phyloP scores from a whole-genome alignment of 139 green algal genomes.

The Coccomyxa sp. region DNA sequence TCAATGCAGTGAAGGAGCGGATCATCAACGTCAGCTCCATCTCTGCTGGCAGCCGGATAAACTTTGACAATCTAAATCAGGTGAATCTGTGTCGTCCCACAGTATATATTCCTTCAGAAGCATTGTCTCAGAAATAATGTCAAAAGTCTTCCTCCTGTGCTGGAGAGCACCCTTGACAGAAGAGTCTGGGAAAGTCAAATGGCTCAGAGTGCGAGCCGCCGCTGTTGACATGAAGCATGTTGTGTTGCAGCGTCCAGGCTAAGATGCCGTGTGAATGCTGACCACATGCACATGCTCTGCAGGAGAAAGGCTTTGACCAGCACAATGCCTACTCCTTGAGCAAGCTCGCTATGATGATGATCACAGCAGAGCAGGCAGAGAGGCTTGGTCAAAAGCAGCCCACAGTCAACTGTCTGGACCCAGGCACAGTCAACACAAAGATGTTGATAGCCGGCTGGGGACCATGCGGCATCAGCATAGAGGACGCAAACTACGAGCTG shows the following conservation, averaged over 20 bases:
- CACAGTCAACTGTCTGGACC: constrained; percentile 58
- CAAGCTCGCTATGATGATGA: constrained; percentile 55
- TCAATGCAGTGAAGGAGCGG: constrained; percentile 29
- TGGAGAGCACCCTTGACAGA: no score
- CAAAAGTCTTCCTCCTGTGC: no score
- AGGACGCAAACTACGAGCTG: constrained; percentile 50
- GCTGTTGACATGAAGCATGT: no score
- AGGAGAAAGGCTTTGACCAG: constrained; percentile 23
- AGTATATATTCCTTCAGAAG: no score
- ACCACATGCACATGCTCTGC: no score
- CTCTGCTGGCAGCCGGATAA: constrained; percentile 50
- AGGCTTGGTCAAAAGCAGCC: neutral
- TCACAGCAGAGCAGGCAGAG: neutral
- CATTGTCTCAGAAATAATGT: no score
- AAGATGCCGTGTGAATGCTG: no score
- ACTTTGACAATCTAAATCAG: constrained; percentile 62
- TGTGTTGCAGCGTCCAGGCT: no score
- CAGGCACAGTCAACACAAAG: constrained; percentile 66
- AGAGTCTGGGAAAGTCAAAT: no score
- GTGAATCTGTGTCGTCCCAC: no score
- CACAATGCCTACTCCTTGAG: constrained; percentile 51
- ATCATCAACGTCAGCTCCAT: constrained; percentile 61
- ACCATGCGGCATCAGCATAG: constrained; percentile 46
- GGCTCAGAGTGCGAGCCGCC: neutral
- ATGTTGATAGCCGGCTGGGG: constrained; percentile 66